Percentiles rank a stretch among this genome's conserved stretches.
Evolutionary conservation across 108 stramenopile genomes (phyloP).

Genomic region (Thalassiosira profunda): DNA sequence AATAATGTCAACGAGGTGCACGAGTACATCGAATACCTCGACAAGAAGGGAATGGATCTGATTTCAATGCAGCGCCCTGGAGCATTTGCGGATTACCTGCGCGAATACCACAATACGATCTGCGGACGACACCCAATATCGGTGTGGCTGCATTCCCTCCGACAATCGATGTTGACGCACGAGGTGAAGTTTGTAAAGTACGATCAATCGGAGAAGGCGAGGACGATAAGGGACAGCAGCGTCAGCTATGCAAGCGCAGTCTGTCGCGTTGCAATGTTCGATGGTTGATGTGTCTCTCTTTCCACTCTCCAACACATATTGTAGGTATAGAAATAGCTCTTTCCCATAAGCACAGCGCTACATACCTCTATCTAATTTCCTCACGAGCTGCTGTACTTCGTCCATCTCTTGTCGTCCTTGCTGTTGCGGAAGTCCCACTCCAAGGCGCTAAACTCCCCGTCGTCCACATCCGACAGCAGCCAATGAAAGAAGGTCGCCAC

Average conservation of each 20-base stretch:
- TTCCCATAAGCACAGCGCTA: not conserved
- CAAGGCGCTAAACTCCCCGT: constrained; percentile 25
- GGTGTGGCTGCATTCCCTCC: constrained; percentile 71
- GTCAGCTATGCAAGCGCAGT: constrained; percentile 92
- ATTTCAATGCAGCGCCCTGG: constrained; percentile 81
- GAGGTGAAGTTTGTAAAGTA: constrained; percentile 85
- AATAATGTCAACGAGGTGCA: constrained; percentile 30
- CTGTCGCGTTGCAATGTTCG: constrained; percentile 22
- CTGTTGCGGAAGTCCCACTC: constrained; percentile 36
- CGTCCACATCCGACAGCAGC: constrained; percentile 36
- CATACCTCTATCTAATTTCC: not conserved
- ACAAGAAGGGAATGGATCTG: constrained; percentile 78
- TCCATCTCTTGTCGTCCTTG: constrained; percentile 32
- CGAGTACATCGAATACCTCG: constrained; percentile 72
- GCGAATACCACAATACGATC: constrained; percentile 79
- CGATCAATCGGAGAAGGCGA: constrained; percentile 68
- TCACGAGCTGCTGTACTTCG: constrained; percentile 20
- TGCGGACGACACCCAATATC: constrained; percentile 87
- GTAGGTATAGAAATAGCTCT: not conserved
- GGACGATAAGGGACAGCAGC: constrained; percentile 62
- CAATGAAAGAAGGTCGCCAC: constrained; percentile 39
- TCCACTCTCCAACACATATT: no score
- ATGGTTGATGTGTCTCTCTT: constrained; percentile 1
- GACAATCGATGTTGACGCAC: no score
- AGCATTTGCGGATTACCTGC: constrained; percentile 87